Evolutionary conservation across 257 asterid species (phyloP).

Genomic region (Nyctanthes arbortristis): DNA sequence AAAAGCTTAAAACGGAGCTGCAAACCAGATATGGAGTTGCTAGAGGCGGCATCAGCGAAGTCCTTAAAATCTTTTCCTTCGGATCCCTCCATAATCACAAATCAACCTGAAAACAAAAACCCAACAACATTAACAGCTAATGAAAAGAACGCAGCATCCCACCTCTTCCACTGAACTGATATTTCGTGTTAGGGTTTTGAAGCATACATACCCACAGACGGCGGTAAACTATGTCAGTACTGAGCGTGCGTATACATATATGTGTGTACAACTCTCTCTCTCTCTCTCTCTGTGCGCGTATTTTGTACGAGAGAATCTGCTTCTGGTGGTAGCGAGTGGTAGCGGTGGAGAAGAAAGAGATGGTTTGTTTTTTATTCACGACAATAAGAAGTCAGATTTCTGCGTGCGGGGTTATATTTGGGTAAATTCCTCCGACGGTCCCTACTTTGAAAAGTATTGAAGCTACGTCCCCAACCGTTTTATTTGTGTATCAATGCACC

Average conservation of each 20-base stretch:
- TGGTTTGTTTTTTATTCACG: slow-evolving; percentile 7
- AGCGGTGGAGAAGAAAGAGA: slow-evolving; percentile 21
- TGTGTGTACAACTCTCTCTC: neutral
- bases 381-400: neutral
- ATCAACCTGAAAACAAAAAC: slow-evolving; percentile 4
- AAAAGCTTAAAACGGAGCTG: neutral
- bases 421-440: neutral
- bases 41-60: slow-evolving; percentile 30
- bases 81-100: slow-evolving; percentile 62
- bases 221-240: slow-evolving; percentile 18
- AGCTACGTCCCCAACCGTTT: neutral
- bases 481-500: no score
- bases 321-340: slow-evolving; percentile 22
- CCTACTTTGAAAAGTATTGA: neutral
- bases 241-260: neutral
- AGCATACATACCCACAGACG: slow-evolving; percentile 23
- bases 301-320: no score
- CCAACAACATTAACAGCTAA: slow-evolving; percentile 15
- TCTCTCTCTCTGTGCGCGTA: no score
- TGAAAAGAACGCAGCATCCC: slow-evolving; percentile 16
- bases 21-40: slow-evolving; percentile 61
- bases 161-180: no score
- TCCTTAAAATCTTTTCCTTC: slow-evolving; percentile 39
- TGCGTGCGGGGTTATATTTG: neutral
- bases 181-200: slow-evolving; percentile 35